These are phyloP conservation scores for Iris macrosiphon DNA, from an alignment of 106 monocot genomes.

Conservation along the genomic window DNA sequence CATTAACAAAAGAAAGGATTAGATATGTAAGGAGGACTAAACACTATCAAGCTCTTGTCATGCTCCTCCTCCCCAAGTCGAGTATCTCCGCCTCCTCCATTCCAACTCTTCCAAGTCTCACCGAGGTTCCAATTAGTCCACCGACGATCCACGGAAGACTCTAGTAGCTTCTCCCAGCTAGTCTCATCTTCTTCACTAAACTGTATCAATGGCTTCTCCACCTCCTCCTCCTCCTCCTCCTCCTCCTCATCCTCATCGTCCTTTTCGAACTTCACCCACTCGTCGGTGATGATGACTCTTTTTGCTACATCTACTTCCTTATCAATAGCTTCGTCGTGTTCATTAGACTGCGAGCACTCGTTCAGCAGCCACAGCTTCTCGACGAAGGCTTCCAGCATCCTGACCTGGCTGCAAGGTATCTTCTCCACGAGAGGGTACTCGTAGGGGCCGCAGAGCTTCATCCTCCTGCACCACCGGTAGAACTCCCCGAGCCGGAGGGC, in stretches of 20 bases:
- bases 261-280: constrained; percentile 11
- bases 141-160: neutral
- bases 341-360: neutral
- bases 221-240: neutral
- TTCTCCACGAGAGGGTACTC: constrained; percentile 19
- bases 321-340: neutral
- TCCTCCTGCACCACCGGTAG: constrained; percentile 4
- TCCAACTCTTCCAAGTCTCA: neutral
- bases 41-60: neutral
- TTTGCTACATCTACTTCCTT: neutral
- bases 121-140: neutral
- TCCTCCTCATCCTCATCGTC: neutral
- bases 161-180: constrained; percentile 4
- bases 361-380: constrained; percentile 5
- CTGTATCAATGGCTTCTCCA: constrained; percentile 3
- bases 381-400: constrained; percentile 7
- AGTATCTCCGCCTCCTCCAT: constrained; percentile 1
- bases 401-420: constrained; percentile 10
- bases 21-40: constrained; percentile 6
- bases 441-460: constrained; percentile 8
- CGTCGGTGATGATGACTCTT: neutral
- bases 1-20: constrained; percentile 14
- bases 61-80: neutral
- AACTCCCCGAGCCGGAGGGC: neutral
- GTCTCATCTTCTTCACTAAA: constrained; percentile 6